Base-by-base conservation (phyloP, 257 asterid species). In the Plantago ovata region DNA sequence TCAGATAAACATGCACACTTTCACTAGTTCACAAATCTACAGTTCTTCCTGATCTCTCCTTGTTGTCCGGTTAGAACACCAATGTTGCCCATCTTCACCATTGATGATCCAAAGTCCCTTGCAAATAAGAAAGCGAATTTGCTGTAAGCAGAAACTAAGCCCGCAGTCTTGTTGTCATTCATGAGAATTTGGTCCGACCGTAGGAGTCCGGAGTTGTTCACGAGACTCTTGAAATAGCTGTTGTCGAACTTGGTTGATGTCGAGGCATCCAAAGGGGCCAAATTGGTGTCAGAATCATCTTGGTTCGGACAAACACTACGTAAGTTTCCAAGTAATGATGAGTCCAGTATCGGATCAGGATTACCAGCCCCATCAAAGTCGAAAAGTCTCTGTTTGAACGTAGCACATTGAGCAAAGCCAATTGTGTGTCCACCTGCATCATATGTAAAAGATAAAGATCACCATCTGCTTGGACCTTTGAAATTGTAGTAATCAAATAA, bases 331-430 rank as follows among this genome's bases (percentile, higher is more conserved):
- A 80, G 72, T 10, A 73, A 48, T 1, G 84, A 70, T 7, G 70
- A 56, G 22, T 84, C 89, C 1, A 87, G 81, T 10, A 46, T 32
- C 0, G 96, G 87, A 24, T 87, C 96, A 0, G 96, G 96, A 69
- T 84, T 84, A 6, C 96, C 89, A 10, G 82, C 68, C 44, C 96
- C 96, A 16, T 82, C 91, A 40, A 82, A 84, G 72, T 87, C 47
- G 56, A 78, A 87, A 19, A 87, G 85, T 69, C 96, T 69, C 23
- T 24, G 73, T 49, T 82, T 84, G 64, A 87, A 87, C 19, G 92
- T 82, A 47, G 38, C 66, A 66, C 94, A 84, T 38, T 80, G 94
- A 57, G 96, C 96, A 65, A 82, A 84, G 21, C 96, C 96, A 47
- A 87, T 53, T 5, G 96, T 80, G 79, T 84, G 94, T 7, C 79